These are phyloP conservation scores for Phytophthora citrophthora DNA, from an alignment of 352 stramenopile species.

Conservation along the genomic window DNA sequence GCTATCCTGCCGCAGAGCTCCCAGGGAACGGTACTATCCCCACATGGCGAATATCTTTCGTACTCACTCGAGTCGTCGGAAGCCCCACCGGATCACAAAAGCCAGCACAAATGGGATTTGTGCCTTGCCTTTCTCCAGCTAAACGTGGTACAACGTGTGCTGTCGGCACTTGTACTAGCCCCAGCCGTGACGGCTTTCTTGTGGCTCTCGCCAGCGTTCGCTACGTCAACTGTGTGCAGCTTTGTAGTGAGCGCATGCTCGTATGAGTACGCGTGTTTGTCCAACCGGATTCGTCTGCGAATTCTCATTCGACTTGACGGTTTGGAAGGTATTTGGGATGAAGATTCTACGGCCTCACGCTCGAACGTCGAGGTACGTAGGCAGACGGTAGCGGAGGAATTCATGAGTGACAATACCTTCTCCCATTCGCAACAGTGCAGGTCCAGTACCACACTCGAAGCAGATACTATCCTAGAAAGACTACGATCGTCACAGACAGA, in stretches of 20 bases:
- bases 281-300: conserved; percentile 62
- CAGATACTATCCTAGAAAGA: background rate
- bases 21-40: conserved; percentile 13
- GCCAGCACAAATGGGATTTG: background rate
- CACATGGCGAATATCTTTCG: conserved; percentile 15
- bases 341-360: conserved; percentile 1
- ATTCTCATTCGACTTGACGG: conserved; percentile 43
- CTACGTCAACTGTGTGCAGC: conserved; percentile 64
- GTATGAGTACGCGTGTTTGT: conserved; percentile 77
- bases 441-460: background rate
- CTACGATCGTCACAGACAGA: conserved; percentile 9
- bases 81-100: too few relatives aligned
- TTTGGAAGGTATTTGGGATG: conserved; percentile 34
- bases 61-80: background rate
- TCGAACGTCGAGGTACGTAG: conserved; percentile 8
- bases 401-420: conserved; percentile 1
- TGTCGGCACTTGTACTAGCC: conserved; percentile 63
- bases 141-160: conserved; percentile 64
- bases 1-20: conserved; percentile 10
- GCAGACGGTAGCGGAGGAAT: conserved; percentile 6
- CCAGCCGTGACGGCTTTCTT: conserved; percentile 70
- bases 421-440: background rate
- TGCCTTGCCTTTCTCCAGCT: conserved; percentile 24
- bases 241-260: conserved; percentile 61
- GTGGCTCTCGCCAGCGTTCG: conserved; percentile 66